A percentile compares a stretch with the other conserved stretches of the same genome.
phyloP scores from a whole-genome alignment of 768 basidiomycete species.

The Imleria badia region DNA sequence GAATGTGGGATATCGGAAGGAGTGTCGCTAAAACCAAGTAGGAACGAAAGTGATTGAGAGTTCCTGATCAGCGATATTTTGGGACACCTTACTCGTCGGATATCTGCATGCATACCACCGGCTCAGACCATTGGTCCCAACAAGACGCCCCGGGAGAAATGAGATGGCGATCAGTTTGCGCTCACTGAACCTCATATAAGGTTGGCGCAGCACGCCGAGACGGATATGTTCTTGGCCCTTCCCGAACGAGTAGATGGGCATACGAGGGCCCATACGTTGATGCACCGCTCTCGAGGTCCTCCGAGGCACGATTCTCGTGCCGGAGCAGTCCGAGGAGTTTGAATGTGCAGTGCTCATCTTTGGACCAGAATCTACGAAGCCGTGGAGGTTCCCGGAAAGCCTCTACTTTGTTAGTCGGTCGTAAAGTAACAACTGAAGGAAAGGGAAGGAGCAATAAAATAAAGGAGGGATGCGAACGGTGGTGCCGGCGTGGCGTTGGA shows the following conservation, averaged over 20 bases:
- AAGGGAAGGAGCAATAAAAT: background rate
- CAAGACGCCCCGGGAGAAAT: background rate
- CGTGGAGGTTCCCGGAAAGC: background rate
- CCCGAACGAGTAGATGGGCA: background rate
- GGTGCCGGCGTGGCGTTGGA: background rate
- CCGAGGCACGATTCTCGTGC: background rate
- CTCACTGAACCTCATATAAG: background rate
- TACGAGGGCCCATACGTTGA: background rate
- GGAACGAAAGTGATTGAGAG: constrained; percentile 2
- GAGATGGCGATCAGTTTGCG: background rate
- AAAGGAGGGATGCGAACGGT: background rate
- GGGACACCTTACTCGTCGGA: constrained; percentile 12
- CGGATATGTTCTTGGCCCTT: background rate
- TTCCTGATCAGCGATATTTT: constrained; percentile 26
- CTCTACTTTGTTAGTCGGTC: background rate
- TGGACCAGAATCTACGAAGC: background rate
- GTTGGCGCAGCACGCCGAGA: background rate
- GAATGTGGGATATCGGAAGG: constrained; percentile 9
- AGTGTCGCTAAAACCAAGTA: constrained; percentile 5
- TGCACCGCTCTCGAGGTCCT: background rate
- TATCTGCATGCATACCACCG: background rate
- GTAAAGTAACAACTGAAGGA: background rate
- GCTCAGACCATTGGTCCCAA: background rate
- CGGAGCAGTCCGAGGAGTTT: constrained; percentile 22
- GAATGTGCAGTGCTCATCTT: background rate